Evolutionary conservation across 768 basidiomycete genomes (phyloP), one percentile per base, ranked within the genome.

Genomic region (Boletus sp.): DNA sequence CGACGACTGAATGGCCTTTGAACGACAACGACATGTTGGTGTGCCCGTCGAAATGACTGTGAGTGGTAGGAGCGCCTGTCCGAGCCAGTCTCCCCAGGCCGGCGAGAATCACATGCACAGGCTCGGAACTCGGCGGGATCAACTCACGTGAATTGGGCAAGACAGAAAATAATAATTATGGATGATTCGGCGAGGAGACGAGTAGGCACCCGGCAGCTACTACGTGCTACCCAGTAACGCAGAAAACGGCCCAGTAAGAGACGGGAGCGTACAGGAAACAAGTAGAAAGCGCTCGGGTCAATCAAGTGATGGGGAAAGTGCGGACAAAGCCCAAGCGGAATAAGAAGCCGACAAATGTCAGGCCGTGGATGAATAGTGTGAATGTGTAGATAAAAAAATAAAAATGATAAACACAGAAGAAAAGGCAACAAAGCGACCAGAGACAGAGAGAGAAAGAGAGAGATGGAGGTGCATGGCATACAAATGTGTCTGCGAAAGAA

Each of bases 1-100:
- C 76, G 59, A 99, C 82, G 53, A 94, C 90, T n/a, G 90, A 93
- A 50, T 95, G 90, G 52, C 85, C 85, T 72, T 88, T 84, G 79
- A 93, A 96, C 3, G 86, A 88, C 10, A 87, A 72, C 35, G 80
- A 72, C 82, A 57, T 71, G 41, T 14, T 51, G 35, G 14, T 51
- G 37, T 27, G 19, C 5, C 1, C 4, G 14, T 9, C 23, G 8
- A 25, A 45, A 30, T 23, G 25, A 11, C 9, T 27, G 41, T 21
- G 39, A 5, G 25, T 17, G 8, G 14, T 15, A 15, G 15, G 14
- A 34, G 15, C 14, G 6, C n/a, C 37, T 10, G 38, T 39, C 23
- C 14, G 21, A 25, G 21, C 25, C 15, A 21, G 11, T 23, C 23
- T 23, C 23, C 39, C n/a, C 11, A 34, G 35, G 37, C 47, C 37